phyloP scores from a whole-genome alignment of 2,329 filamentous ascomycete species.

The Dactylellina drechsleri region DNA sequence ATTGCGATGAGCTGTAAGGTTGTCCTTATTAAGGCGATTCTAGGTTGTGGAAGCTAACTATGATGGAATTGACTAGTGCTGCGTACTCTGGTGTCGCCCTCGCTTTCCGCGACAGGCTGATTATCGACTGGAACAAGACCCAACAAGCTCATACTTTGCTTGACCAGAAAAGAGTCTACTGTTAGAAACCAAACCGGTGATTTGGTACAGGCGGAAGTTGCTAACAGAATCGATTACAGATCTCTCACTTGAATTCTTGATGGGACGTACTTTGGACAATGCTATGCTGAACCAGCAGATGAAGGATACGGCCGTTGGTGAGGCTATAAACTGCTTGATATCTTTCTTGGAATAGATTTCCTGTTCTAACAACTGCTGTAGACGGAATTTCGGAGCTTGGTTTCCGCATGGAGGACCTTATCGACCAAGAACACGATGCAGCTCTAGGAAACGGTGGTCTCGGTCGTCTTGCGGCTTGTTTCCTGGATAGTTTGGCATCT shows the following conservation, averaged over 20 bases:
- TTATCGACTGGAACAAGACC: constrained; percentile 97
- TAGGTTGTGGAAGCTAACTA: constrained; percentile 10
- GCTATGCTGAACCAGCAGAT: constrained; percentile 95
- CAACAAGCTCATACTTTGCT: constrained; percentile 93
- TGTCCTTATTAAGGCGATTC: not conserved
- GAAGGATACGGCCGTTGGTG: constrained; percentile 84
- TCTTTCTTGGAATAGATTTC: not conserved
- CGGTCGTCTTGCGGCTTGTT: constrained; percentile 92
- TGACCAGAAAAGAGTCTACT: constrained; percentile 95
- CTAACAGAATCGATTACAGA: constrained; percentile 64
- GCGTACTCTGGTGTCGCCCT: constrained; percentile 91
- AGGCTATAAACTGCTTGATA: constrained; percentile 57
- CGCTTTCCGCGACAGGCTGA: constrained; percentile 89
- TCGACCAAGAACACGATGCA: constrained; percentile 93
- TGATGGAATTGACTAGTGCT: constrained; percentile 66
- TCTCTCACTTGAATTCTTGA: constrained; percentile 94
- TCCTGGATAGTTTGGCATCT: constrained; percentile 93
- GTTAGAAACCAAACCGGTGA: constrained; percentile 62
- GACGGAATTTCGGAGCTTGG: constrained; percentile 88
- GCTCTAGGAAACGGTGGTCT: constrained; percentile 95
- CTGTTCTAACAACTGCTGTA: constrained; percentile 60
- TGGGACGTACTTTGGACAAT: constrained; percentile 96
- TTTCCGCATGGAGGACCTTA: constrained; percentile 96
- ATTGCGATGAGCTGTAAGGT: constrained; percentile 83
- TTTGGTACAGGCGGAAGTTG: not conserved